These are phyloP conservation scores for Leishmania guyanensis DNA, from an alignment of 208 protist genomes.

Conservation along the genomic window DNA sequence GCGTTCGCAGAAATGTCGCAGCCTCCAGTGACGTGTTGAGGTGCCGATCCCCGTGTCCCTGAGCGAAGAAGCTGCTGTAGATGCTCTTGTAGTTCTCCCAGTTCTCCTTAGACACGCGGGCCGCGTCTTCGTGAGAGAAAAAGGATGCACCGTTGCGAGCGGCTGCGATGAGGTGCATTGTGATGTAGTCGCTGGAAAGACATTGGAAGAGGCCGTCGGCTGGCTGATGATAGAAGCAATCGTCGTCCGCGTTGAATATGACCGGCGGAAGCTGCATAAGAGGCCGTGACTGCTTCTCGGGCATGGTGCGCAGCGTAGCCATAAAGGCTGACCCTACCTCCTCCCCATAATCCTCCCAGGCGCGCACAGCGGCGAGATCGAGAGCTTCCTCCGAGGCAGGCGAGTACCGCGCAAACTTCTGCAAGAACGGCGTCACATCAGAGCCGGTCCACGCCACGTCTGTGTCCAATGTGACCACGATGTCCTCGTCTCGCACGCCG, in stretches of 20 bases:
- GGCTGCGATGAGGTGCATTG: constrained; percentile 3
- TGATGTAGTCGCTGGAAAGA: constrained; percentile 14
- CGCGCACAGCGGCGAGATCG: constrained; percentile 38
- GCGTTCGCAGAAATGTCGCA: neutral
- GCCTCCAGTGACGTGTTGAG: neutral
- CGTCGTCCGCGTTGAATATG: constrained; percentile 35
- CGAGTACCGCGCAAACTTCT: constrained; percentile 32
- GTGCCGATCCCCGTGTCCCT: neutral
- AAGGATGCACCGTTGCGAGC: constrained; percentile 5
- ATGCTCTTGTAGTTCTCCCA: neutral
- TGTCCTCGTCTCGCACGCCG: constrained; percentile 37
- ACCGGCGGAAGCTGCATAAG: constrained; percentile 33
- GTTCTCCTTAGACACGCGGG: neutral
- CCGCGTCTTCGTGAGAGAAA: neutral
- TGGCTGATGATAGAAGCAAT: constrained; percentile 22
- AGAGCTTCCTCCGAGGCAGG: constrained; percentile 25
- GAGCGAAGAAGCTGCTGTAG: constrained; percentile 4
- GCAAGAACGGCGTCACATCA: constrained; percentile 33
- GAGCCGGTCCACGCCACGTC: constrained; percentile 35
- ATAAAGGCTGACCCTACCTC: constrained; percentile 24
- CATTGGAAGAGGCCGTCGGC: constrained; percentile 8
- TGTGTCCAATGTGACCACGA: constrained; percentile 39
- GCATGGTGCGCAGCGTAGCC: neutral
- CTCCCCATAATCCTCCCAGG: constrained; percentile 49
- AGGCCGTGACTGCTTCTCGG: neutral